These are phyloP conservation scores for Ogataea pignaliae DNA, from an alignment of 805 yeast species.

Conservation along the genomic window DNA sequence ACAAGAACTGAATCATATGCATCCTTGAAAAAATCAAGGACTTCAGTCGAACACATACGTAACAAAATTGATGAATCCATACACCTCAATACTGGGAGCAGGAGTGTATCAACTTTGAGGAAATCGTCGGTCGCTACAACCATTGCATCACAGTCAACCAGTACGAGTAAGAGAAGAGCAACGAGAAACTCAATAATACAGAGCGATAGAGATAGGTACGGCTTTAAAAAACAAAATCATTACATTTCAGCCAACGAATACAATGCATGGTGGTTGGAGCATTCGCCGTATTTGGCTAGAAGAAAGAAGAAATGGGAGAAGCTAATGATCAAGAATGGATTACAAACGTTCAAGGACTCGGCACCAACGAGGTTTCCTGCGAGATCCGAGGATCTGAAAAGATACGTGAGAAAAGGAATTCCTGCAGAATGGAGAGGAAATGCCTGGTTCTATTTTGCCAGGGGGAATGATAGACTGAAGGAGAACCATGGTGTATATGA, in stretches of 20 bases:
- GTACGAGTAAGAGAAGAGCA: background rate
- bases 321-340: conserved; percentile 64
- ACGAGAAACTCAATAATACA: conserved; percentile 13
- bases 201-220: conserved; percentile 68
- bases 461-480: conserved; percentile 59
- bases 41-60: conserved; percentile 20
- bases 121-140: background rate
- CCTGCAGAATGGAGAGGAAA: conserved; percentile 97
- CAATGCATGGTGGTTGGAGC: conserved; percentile 70
- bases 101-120: background rate
- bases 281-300: conserved; percentile 56
- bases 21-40: conserved; percentile 19
- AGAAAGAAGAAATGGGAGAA: conserved; percentile 75
- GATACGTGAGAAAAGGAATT: conserved; percentile 84
- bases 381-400: conserved; percentile 68
- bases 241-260: conserved; percentile 53
- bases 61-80: conserved; percentile 21
- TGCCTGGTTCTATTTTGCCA: conserved; percentile 95
- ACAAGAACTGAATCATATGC: conserved; percentile 23
- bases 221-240: conserved; percentile 67
- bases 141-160: background rate
- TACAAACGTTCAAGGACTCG: conserved; percentile 39
- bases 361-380: conserved; percentile 70
- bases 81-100: background rate
- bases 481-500: conserved; percentile 74